A percentile compares a stretch with the other conserved stretches of the same genome.
Evolutionary conservation across 345 rosid species (phyloP).

Genomic region (Gossypium rotundifolium): DNA sequence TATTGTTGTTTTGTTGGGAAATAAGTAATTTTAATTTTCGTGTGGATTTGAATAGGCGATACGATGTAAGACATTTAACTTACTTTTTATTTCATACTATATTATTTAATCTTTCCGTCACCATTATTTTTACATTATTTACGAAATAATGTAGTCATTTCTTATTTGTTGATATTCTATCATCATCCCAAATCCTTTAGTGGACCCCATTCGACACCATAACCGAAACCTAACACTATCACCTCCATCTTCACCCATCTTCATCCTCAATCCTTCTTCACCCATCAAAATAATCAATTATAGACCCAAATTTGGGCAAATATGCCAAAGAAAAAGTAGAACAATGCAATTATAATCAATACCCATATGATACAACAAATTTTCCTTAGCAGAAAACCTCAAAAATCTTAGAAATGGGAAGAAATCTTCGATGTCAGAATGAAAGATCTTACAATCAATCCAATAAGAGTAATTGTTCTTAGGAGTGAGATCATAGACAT

Average conservation of each 20-base stretch:
- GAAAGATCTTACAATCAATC: constrained; percentile 85
- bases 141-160: rapidly evolving
- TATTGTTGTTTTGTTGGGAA: too few relatives aligned
- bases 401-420: neutral
- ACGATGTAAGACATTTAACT: rapidly evolving
- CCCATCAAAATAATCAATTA: too few relatives aligned
- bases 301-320: too few relatives aligned
- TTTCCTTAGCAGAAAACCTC: neutral
- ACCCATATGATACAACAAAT: neutral
- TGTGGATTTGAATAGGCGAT: rapidly evolving
- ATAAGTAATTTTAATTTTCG: too few relatives aligned
- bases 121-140: rapidly evolving
- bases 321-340: too few relatives aligned
- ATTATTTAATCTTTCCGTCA: rapidly evolving
- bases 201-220: too few relatives aligned
- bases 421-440: constrained; percentile 89
- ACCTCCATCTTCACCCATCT: too few relatives aligned
- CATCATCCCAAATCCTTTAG: too few relatives aligned
- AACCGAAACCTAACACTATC: too few relatives aligned
- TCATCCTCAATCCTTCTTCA: too few relatives aligned
- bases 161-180: too few relatives aligned
- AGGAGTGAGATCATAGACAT: constrained; percentile 84
- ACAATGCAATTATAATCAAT: neutral
- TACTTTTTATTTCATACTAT: too few relatives aligned
- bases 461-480: constrained; percentile 66